Evolutionary conservation across 2,329 filamentous ascomycete genomes (phyloP).

Genomic region (Phaeosphaeria sp.): DNA sequence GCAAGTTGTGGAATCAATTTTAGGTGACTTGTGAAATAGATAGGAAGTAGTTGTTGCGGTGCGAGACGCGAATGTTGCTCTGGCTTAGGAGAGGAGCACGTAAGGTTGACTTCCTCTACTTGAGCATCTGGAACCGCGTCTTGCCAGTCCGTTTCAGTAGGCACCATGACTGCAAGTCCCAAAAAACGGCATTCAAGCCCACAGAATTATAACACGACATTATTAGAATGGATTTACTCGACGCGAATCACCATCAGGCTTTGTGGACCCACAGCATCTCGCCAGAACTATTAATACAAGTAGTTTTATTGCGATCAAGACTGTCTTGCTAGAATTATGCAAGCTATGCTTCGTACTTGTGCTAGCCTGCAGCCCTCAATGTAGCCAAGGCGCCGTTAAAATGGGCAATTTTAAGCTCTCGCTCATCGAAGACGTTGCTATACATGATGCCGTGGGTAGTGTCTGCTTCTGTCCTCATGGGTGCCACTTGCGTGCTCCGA

Average conservation of each 20-base stretch:
- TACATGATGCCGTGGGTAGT: too few relatives aligned
- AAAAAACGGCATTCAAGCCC: not conserved
- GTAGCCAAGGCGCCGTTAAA: too few relatives aligned
- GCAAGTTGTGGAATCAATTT: not conserved
- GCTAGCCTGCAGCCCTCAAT: too few relatives aligned
- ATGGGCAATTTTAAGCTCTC: too few relatives aligned
- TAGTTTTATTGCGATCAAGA: constrained; percentile 21
- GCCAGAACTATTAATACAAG: constrained; percentile 34
- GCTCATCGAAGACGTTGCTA: too few relatives aligned
- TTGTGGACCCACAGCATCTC: constrained; percentile 34
- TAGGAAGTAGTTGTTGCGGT: constrained; percentile 15
- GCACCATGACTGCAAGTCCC: not conserved
- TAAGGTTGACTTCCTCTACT: constrained; percentile 32
- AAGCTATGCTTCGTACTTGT: too few relatives aligned
- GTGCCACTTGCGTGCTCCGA: too few relatives aligned
- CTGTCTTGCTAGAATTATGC: constrained; percentile 37
- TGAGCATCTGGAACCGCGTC: not conserved
- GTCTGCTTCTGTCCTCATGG: too few relatives aligned
- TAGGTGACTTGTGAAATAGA: constrained; percentile 15
- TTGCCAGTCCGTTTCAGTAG: not conserved
- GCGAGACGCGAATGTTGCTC: constrained; percentile 11
- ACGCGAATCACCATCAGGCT: constrained; percentile 8
- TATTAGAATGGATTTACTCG: not conserved
- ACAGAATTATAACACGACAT: not conserved
- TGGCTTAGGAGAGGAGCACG: constrained; percentile 31